phyloP scores from a whole-genome alignment of 495 filamentous ascomycete genomes.

The Hypoxylon crocopeplum region DNA sequence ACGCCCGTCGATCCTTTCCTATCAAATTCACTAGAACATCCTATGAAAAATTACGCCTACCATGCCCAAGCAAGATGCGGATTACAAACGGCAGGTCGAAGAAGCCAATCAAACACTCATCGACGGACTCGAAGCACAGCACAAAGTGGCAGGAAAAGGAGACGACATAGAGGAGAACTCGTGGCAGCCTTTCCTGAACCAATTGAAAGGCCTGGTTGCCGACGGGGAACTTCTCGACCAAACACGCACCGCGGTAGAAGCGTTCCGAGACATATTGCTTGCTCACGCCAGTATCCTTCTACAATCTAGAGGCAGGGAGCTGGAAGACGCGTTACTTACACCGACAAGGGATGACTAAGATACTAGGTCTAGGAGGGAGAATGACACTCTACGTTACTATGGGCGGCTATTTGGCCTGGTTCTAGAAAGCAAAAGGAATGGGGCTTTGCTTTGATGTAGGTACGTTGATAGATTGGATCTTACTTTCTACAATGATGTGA shows the following conservation, averaged over 20 bases:
- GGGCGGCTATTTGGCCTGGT: too few species aligned
- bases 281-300: background rate
- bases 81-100: conserved; percentile 12
- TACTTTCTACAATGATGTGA: too few species aligned
- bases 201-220: conserved; percentile 2
- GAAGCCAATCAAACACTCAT: conserved; percentile 16
- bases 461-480: too few species aligned
- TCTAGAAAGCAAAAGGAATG: too few species aligned
- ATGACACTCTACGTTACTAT: too few species aligned
- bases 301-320: conserved; percentile 4
- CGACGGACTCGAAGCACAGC: conserved; percentile 10
- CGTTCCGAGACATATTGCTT: conserved; percentile 9
- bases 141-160: conserved; percentile 5
- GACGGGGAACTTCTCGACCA: conserved; percentile 9
- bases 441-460: too few species aligned
- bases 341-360: conserved; percentile 2
- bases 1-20: too few species aligned
- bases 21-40: too few species aligned
- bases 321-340: background rate
- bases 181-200: conserved; percentile 17
- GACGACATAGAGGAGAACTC: conserved; percentile 10
- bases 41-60: background rate
- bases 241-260: background rate
- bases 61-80: conserved; percentile 9
- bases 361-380: background rate